phyloP scores from a whole-genome alignment of 2,329 filamentous ascomycete genomes.

The Torrubiella hemipterigena region DNA sequence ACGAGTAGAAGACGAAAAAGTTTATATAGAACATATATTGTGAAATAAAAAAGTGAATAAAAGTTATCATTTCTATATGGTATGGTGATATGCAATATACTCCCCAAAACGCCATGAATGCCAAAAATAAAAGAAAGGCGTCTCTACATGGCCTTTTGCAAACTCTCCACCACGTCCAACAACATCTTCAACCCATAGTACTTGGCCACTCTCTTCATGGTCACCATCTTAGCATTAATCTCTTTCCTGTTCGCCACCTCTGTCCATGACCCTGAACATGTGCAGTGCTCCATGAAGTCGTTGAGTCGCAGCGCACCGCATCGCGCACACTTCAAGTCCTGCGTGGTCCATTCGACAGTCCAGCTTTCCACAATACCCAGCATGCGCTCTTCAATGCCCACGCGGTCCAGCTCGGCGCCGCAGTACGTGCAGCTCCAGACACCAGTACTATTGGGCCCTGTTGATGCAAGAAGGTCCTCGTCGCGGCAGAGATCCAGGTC shows the following conservation, averaged over 20 bases:
- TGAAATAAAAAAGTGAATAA: too few species aligned
- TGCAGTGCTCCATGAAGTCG: constrained; percentile 95
- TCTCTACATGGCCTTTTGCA: constrained; percentile 33
- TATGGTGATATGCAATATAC: too few species aligned
- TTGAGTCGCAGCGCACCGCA: constrained; percentile 69
- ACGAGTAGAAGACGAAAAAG: too few species aligned
- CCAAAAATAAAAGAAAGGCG: neutral
- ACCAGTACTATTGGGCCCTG: constrained; percentile 17
- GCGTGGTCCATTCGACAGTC: constrained; percentile 70
- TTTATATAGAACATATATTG: too few species aligned
- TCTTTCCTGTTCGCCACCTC: constrained; percentile 57
- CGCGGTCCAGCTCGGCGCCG: constrained; percentile 60
- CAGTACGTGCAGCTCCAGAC: constrained; percentile 73
- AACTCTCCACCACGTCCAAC: constrained; percentile 56
- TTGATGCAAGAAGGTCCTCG: constrained; percentile 51
- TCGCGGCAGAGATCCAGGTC: constrained; percentile 92
- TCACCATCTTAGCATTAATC: constrained; percentile 50
- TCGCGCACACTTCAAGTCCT: constrained; percentile 72
- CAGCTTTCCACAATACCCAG: constrained; percentile 64
- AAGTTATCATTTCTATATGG: too few species aligned
- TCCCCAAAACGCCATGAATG: too few species aligned
- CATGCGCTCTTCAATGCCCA: constrained; percentile 73
- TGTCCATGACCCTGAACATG: constrained; percentile 78
- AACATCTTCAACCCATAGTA: constrained; percentile 79
- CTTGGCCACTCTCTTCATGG: constrained; percentile 62